These are phyloP conservation scores for Amoebophrya sp. DNA, from an alignment of 169 alveolate species.

Conservation along the genomic window DNA sequence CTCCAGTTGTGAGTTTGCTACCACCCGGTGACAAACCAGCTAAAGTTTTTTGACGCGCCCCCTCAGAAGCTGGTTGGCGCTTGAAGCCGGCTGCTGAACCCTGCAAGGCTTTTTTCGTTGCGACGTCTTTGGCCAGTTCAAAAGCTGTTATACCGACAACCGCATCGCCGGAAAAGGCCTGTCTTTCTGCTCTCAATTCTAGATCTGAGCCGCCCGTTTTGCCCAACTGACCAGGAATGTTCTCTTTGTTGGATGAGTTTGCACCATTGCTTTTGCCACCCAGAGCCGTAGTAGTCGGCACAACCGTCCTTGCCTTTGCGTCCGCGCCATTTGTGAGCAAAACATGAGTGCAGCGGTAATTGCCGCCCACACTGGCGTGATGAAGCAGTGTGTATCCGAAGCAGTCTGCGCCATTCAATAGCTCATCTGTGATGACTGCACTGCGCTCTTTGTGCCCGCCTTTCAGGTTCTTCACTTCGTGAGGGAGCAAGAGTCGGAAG, in stretches of 20 bases:
- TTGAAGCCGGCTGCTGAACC: background rate
- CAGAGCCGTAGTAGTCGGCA: background rate
- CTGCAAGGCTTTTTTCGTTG: background rate
- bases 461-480: background rate
- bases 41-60: background rate
- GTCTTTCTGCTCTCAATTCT: too few species aligned
- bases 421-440: background rate
- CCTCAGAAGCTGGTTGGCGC: background rate
- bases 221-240: too few species aligned
- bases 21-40: background rate
- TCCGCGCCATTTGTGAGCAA: background rate
- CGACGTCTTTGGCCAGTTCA: background rate
- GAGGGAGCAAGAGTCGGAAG: background rate
- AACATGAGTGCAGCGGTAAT: background rate
- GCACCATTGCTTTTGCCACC: too few species aligned
- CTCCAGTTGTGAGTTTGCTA: too few species aligned
- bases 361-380: background rate
- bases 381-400: background rate
- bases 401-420: background rate
- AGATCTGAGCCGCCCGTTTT: too few species aligned
- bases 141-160: background rate
- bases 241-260: too few species aligned
- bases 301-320: background rate
- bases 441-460: background rate
- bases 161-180: background rate